phyloP scores from a whole-genome alignment of 2,329 filamentous ascomycete genomes.

The Colletotrichum sp. region DNA sequence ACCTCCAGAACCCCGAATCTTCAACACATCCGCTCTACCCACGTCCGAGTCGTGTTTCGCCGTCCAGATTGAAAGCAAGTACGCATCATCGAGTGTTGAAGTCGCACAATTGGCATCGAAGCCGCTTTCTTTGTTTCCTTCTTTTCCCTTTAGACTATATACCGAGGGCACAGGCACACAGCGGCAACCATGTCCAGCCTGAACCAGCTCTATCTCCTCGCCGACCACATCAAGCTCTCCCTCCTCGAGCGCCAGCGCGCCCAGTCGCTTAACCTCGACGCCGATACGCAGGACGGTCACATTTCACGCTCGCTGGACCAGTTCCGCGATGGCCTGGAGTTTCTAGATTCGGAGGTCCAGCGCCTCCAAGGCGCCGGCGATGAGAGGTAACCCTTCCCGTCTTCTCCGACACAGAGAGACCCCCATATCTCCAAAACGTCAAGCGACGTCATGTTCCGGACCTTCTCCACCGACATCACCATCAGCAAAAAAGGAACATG shows the following conservation, averaged over 20 bases:
- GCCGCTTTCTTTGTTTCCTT: not conserved
- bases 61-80: not conserved
- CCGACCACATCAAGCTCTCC: slow-evolving; percentile 96
- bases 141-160: not conserved
- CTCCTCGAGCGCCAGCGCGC: slow-evolving; percentile 91
- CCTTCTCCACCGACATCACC: not conserved
- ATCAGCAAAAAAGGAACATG: too few species aligned
- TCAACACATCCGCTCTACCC: not conserved
- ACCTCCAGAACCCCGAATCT: slow-evolving; percentile 8
- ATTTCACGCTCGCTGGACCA: slow-evolving; percentile 89
- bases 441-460: not conserved
- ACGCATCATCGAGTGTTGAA: not conserved
- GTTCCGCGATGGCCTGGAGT: slow-evolving; percentile 78
- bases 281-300: slow-evolving; percentile 83
- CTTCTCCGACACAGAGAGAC: not conserved
- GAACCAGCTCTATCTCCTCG: slow-evolving; percentile 87
- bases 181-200: slow-evolving; percentile 56
- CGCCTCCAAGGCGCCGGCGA: slow-evolving; percentile 69
- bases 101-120: not conserved
- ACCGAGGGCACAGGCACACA: not conserved
- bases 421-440: not conserved
- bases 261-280: slow-evolving; percentile 78
- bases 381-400: slow-evolving; percentile 55
- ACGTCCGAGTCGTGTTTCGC: not conserved
- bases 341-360: slow-evolving; percentile 67